Conservation (phyloP, 1,284 basidiomycete genomes). For the Sporisorium exsertum region DNA sequence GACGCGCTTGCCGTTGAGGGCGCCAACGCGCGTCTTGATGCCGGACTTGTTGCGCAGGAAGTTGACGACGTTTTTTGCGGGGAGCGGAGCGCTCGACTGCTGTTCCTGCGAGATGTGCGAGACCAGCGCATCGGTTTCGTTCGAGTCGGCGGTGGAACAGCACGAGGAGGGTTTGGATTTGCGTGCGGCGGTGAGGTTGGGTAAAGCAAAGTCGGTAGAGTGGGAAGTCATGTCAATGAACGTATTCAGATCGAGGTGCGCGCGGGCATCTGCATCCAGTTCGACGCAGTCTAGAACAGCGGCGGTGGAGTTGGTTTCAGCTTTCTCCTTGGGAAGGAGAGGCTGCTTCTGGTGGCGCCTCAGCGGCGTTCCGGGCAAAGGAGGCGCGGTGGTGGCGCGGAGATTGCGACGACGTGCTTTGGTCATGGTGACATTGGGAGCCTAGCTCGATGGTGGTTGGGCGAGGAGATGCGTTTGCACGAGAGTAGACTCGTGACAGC, state of each 20-base stretch:
- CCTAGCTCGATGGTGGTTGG: background rate
- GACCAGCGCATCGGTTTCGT: background rate
- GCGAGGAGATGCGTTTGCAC: background rate
- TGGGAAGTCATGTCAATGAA: slow-evolving; percentile 41
- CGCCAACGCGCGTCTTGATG: slow-evolving; percentile 88
- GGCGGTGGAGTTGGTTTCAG: background rate
- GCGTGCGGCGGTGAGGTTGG: slow-evolving; percentile 2
- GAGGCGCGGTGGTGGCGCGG: slow-evolving; percentile 14
- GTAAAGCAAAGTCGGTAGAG: slow-evolving; percentile 16
- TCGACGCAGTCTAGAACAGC: background rate
- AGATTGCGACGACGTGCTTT: slow-evolving; percentile 39
- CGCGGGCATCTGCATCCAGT: slow-evolving; percentile 2
- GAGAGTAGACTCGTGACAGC: background rate
- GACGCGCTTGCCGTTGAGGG: slow-evolving; percentile 91
- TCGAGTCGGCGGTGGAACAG: slow-evolving; percentile 63
- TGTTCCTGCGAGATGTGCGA: slow-evolving; percentile 52
- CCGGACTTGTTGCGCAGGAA: slow-evolving; percentile 74
- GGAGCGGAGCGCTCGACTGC: slow-evolving; percentile 59
- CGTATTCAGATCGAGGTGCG: slow-evolving; percentile 24
- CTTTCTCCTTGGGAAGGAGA: background rate
- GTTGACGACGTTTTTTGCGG: slow-evolving; percentile 59
- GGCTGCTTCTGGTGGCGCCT: slow-evolving; percentile 1
- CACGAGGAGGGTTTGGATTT: slow-evolving; percentile 31
- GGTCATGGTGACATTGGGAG: slow-evolving; percentile 15
- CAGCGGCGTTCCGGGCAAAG: background rate